Evolutionary conservation across 2,329 filamentous ascomycete genomes (phyloP), one percentile per base, ranked within the genome.

Genomic region (Dactylellina parvicollis): DNA sequence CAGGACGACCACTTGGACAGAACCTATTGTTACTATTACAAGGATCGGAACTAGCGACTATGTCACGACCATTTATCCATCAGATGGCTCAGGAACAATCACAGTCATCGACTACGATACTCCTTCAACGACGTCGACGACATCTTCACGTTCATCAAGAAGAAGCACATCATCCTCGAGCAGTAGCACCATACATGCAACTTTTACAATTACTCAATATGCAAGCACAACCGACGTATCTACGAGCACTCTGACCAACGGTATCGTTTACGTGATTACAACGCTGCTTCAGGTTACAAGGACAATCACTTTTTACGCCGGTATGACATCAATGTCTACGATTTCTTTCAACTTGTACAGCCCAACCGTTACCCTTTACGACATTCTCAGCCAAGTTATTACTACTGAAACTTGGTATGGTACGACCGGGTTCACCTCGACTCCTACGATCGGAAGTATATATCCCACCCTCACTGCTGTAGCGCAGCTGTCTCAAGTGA

Each of bases 401-500:
- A 73, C 69, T 20, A 73, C 69, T 12, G 4, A 12, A 2, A 56
- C 60, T 4, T 26, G 47, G 0, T 73, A 65, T 50, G 69, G 69
- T 26, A 32, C 28, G 9, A 38, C 24, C 20, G 69, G 59, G 0
- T 73, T 40, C 16, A 65, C 60, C 3, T 73, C 69, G 0, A 73
- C 69, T 8, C 69, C 69, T 3, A 55, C 38, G 3, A 56, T 66
- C 10, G 69, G 69, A 1, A 73, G 60, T 32, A 18, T 55, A 1
- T 73, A 40, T 26, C 69, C 69, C 1, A 73, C 69, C 7, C 32
- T 73, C 22, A 73, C 69, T 1, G 69, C 69, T 24, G 22, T 73
- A 5, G 69, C 59, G 14, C 60, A 73, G 46, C 4, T 65, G 20
- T 26, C 54, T 0, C 69, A 73, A 22, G 44, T 44, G 4, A 73